Evolutionary conservation across 2,329 filamentous ascomycete species (phyloP), one percentile per base, ranked within the genome.

Genomic region (Penicillium olsonii): DNA sequence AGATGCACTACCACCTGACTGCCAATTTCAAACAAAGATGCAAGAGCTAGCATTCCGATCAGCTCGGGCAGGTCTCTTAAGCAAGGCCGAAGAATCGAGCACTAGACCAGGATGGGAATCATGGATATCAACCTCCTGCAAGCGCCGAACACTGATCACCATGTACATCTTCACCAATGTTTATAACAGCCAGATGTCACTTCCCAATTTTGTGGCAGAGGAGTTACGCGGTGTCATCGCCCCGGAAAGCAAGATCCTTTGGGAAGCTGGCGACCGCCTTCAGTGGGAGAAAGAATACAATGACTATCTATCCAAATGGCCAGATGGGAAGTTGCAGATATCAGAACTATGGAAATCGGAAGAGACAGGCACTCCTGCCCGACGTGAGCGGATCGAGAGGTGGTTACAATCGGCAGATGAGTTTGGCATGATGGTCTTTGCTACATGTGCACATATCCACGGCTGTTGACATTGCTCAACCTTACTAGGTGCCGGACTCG

Each of bases 101-200:
- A 50, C 59, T 0, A 69, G 73, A 2, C 80, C 80, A 0, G 63
- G 46, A 6, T 82, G 80, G 80, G 78, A 81, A 48, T 66, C 70
- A 1, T 84, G 81, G 81, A 74, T 82, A 4, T 60, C 79, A 0
- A 75, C 75, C 0, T 78, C 80, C 37, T 71, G 80, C 0, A 83
- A 81, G 52, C 70, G 80, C 2, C 71, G 81, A 4, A 75, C 77
- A 0, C 51, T 84, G 0, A 81, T 73, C 49, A 68, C 71, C 0
- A 78, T 81, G 72, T 83, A 82, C 46, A 63, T 83, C 3, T 75
- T 83, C 37, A 78, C 79, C 49, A 80, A 73, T 35, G 60, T 80
- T 0, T 72, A 81, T 6, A 72, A 73, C 1, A 59, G 71, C 0
- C 66, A 74, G 8, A 69, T 78, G 5, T 68, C 68, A 0, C 55